These are phyloP conservation scores for Leishmania tropica DNA, from an alignment of 208 protist genomes.

Conservation along the genomic window DNA sequence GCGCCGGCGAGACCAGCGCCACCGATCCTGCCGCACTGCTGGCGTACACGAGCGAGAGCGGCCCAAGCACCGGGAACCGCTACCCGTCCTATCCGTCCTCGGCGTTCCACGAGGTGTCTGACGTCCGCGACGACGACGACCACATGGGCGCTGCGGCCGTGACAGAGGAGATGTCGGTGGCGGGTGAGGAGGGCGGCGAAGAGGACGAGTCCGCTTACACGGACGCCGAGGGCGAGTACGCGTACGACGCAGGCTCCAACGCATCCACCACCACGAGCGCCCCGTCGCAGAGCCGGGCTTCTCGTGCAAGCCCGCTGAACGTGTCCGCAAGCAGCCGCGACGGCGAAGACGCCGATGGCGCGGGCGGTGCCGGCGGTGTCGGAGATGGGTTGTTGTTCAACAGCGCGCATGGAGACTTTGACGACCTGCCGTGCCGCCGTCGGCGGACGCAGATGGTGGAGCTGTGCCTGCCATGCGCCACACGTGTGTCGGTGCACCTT, in stretches of 20 bases:
- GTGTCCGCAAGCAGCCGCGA: conserved; percentile 11
- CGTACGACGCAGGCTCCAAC: conserved; percentile 4
- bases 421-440: conserved; percentile 26
- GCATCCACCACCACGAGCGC: not conserved
- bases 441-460: conserved; percentile 28
- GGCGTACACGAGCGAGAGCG: conserved; percentile 2
- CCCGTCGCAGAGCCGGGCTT: not conserved
- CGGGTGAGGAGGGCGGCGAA: conserved; percentile 12
- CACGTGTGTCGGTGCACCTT: conserved; percentile 28
- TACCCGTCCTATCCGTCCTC: conserved; percentile 30
- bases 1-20: not conserved
- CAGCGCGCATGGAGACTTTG: conserved; percentile 13
- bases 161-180: conserved; percentile 12
- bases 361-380: not conserved
- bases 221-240: conserved; percentile 18
- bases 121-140: conserved; percentile 19
- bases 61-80: conserved; percentile 2
- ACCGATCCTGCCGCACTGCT: not conserved
- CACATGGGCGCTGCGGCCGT: not conserved
- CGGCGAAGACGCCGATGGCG: conserved; percentile 7
- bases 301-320: conserved; percentile 19
- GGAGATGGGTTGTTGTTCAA: not conserved
- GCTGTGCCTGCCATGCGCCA: conserved; percentile 19
- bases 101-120: conserved; percentile 25
- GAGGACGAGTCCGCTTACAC: conserved; percentile 7